Base-by-base conservation (phyloP, 2,329 filamentous ascomycete genomes). In the Pestalotiopsis sp. region DNA sequence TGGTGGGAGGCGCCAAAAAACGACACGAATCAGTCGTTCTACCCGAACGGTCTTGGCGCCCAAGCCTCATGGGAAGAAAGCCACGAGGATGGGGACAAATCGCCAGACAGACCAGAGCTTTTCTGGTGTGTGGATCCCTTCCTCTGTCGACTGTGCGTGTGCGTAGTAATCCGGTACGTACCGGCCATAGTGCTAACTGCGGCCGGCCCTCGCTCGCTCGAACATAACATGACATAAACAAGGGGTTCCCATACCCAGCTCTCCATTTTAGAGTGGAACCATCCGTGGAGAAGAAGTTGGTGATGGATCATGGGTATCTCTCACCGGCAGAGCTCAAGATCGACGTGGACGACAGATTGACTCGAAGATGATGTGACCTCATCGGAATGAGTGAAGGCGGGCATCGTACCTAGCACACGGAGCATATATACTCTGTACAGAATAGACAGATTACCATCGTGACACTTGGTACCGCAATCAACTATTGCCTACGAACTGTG, bases 11-110 rank as follows among this genome's bases (percentile, higher is more conserved):
- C 57, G 57, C 57, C 57, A 59, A 36, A 23, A 23, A 31, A 61
- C 56, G 61, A 52, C 65, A 69, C 68, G 66, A 69, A 69, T 65
- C 68, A 68, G 66, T 68, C 60, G 40, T 60, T 63, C 40, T 61
- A 67, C 20, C 65, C 36, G 45, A 9, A 65, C 23, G 14, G 25
- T 25, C 31, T 56, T 56, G 45, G 41, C 41, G 25, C 12, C 31
- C 23, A 62, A 62, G 59, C 59, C 59, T 62, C 36, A 52, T 52
- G 17, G 27, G 13, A 36, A 62, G 13, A 36, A 62, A 38, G 57
- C 57, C 57, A 59, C 57, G 57, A 59, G 57, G 57, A 31, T 31
- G 14, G 23, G 23, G 57, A 59, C 27, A 31, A 31, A 59, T 27
- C 57, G 23, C n/a, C 25, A 17, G 45, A 7, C 27, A 31, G 6